Conservation (phyloP, 345 rosid species). For the Dimocarpus longan region DNA sequence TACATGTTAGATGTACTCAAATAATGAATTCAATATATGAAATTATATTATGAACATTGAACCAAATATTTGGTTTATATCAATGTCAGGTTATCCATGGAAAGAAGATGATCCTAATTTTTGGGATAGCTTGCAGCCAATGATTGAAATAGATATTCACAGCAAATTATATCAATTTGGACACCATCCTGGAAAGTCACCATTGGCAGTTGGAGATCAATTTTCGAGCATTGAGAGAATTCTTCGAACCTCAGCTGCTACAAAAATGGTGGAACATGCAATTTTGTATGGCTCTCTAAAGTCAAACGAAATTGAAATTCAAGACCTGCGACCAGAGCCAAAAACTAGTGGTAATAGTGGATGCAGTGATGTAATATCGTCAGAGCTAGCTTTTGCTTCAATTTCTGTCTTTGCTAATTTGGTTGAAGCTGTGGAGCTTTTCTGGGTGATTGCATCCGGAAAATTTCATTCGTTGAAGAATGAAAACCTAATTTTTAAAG, state of each 20-base stretch:
- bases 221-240: neutral
- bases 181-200: neutral
- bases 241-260: constrained; percentile 18
- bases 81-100: too few species aligned
- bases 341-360: neutral
- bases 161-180: neutral
- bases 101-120: constrained; percentile 12
- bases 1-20: too few species aligned
- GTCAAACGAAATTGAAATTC: constrained; percentile 9
- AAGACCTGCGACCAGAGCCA: constrained; percentile 2
- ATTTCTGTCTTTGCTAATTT: constrained; percentile 12
- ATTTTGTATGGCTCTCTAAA: constrained; percentile 14
- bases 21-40: too few species aligned
- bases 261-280: constrained; percentile 14
- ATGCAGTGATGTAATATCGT: too few species aligned
- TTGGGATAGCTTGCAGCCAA: constrained; percentile 9
- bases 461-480: constrained; percentile 8
- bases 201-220: neutral
- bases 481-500: neutral
- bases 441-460: neutral
- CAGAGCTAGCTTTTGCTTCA: constrained; percentile 13
- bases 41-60: too few species aligned
- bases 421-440: neutral
- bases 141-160: constrained; percentile 3
- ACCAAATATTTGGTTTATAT: too few species aligned